Evolutionary conservation across 495 filamentous ascomycete genomes (phyloP), one percentile per base, ranked within the genome.

Genomic region (Sabuloglossum arenarium): DNA sequence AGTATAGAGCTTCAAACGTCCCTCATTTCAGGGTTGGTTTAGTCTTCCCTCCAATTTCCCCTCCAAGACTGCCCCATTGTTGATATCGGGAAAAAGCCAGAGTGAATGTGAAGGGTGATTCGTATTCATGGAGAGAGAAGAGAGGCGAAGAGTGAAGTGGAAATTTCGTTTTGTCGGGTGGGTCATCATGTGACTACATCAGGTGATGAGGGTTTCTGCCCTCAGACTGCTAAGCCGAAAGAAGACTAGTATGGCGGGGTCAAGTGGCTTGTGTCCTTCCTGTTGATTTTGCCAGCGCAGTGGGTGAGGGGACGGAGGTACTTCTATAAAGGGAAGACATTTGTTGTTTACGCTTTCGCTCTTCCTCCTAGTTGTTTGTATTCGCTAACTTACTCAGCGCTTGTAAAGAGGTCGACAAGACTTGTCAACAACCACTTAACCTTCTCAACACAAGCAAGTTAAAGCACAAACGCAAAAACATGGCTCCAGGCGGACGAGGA

Each of bases 71-170:
- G 76, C 75, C 70, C 74, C 64, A 61, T 69, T 59, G 62, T 58
- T 64, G 59, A 63, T 59, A 50, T 69, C 63, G 55, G 70, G 72
- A 70, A 65, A 66, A 76, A 78, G 73, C 74, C 78, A 79, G 83
- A 87, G 81, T 86, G 82, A 84, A 87, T 87, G 77, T 74, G 80
- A 75, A 83, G 81, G 83, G 80, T 43, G 28, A 29, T 79, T 80
- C 76, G 71, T 79, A 66, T 56, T 56, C 54, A 69, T 71, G 69
- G 68, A 64, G 68, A 74, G 68, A 67, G 67, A 68, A 74, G 67
- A 62, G 65, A 58, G 63, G 65, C 65, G 61, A 66, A 29, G 50
- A 27, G 19, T 23, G 45, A 59, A 58, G 56, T 56, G 43, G 55
- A 46, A 54, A 57, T 49, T 43, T 43, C 12, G 45, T 49, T 27